These are phyloP conservation scores for Daldinia concentrica DNA, from an alignment of 495 filamentous ascomycete genomes.

Conservation along the genomic window DNA sequence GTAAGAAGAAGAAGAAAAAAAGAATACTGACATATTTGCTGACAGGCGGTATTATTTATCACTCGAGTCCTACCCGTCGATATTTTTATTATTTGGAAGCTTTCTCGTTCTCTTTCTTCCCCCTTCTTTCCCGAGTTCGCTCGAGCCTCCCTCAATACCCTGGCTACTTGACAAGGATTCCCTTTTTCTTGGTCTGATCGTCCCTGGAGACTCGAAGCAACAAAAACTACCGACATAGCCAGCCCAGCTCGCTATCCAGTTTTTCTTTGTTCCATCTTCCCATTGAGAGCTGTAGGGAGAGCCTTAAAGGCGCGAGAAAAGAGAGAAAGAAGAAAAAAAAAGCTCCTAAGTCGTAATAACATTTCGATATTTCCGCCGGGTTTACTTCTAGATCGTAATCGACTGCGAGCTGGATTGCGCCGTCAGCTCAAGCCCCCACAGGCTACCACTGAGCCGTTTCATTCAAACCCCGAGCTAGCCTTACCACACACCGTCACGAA, in stretches of 20 bases:
- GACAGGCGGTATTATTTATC: constrained; percentile 42
- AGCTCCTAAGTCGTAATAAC: constrained; percentile 5
- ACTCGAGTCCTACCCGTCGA: constrained; percentile 37
- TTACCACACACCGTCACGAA: constrained; percentile 19
- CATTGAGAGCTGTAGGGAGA: constrained; percentile 20
- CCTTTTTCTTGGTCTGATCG: constrained; percentile 29
- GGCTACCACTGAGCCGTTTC: constrained; percentile 28
- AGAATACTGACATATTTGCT: constrained; percentile 25
- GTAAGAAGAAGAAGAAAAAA: constrained; percentile 18
- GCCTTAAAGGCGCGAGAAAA: constrained; percentile 5
- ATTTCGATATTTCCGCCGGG: neutral
- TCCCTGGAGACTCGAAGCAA: constrained; percentile 39
- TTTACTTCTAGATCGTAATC: constrained; percentile 1
- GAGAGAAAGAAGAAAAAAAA: too few relatives aligned
- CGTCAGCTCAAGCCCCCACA: constrained; percentile 29
- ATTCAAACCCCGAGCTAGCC: constrained; percentile 30
- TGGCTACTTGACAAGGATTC: constrained; percentile 31
- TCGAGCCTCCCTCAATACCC: constrained; percentile 35
- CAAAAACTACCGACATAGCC: constrained; percentile 25
- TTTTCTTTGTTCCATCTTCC: constrained; percentile 17
- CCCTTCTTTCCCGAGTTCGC: constrained; percentile 25
- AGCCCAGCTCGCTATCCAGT: constrained; percentile 13
- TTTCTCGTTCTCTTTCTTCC: constrained; percentile 12
- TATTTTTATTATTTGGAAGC: constrained; percentile 18
- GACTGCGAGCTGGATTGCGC: constrained; percentile 23